A percentile compares a stretch with the other conserved stretches of the same genome.
These are phyloP conservation scores for Flaveria brownii DNA, from an alignment of 129 eudicot genomes.

Conservation along the genomic window DNA sequence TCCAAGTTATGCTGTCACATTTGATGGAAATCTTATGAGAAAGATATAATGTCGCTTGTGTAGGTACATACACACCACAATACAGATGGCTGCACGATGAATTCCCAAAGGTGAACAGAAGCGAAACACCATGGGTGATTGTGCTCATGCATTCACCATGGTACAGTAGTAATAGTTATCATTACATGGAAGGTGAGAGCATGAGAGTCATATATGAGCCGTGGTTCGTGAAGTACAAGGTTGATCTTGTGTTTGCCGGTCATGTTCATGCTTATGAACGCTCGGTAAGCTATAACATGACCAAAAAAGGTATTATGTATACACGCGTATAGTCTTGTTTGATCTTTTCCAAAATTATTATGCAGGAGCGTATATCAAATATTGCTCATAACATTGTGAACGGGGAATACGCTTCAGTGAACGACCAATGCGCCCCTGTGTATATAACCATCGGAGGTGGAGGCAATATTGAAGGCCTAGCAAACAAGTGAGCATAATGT, in stretches of 20 bases:
- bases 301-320: too few species aligned
- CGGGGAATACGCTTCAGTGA: slow-evolving; percentile 43
- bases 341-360: background rate
- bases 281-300: slow-evolving; percentile 39
- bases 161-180: slow-evolving; percentile 54
- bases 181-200: slow-evolving; percentile 59
- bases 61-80: slow-evolving; percentile 53
- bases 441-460: slow-evolving; percentile 65
- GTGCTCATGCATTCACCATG: slow-evolving; percentile 60
- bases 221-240: slow-evolving; percentile 54
- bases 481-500: slow-evolving; percentile 45
- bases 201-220: slow-evolving; percentile 57
- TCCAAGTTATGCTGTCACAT: too few species aligned
- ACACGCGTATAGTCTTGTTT: too few species aligned
- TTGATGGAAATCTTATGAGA: too few species aligned
- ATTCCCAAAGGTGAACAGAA: slow-evolving; percentile 47
- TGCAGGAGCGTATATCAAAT: slow-evolving; percentile 52
- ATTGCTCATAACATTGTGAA: slow-evolving; percentile 56
- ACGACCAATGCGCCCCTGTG: slow-evolving; percentile 56
- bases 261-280: slow-evolving; percentile 68
- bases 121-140: slow-evolving; percentile 63
- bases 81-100: slow-evolving; percentile 49
- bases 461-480: slow-evolving; percentile 57
- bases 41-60: background rate
- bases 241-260: slow-evolving; percentile 60